Evolutionary conservation across 1,284 basidiomycete species (phyloP).

Genomic region (Ustilago cynodontis): DNA sequence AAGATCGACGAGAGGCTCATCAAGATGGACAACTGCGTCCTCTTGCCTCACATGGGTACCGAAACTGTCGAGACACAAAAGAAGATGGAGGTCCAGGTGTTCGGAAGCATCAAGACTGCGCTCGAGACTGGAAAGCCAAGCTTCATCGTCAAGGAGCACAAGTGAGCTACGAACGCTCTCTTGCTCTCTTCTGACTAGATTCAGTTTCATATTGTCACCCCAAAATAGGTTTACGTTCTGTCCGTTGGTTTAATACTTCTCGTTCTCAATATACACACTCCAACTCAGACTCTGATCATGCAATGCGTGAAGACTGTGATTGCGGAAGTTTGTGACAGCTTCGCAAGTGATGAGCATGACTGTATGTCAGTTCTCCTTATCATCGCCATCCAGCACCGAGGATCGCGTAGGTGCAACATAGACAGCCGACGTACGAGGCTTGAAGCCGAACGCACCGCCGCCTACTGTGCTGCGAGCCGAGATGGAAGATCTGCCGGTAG

Average conservation of each 20-base stretch:
- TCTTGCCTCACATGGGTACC: slow-evolving; percentile 54
- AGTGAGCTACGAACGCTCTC: no score
- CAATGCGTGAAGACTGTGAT: slow-evolving; percentile 1
- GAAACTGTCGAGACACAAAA: slow-evolving; percentile 56
- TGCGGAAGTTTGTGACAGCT: neutral
- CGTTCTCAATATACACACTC: slow-evolving; percentile 9
- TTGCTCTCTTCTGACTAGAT: neutral
- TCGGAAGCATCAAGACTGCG: slow-evolving; percentile 48
- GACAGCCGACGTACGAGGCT: slow-evolving; percentile 33
- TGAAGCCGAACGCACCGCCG: slow-evolving; percentile 35
- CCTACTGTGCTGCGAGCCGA: neutral
- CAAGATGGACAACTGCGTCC: slow-evolving; percentile 46
- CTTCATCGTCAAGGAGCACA: slow-evolving; percentile 56
- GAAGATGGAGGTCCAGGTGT: slow-evolving; percentile 56
- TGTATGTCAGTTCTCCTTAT: slow-evolving; percentile 32
- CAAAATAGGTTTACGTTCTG: slow-evolving; percentile 1
- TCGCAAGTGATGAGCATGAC: neutral
- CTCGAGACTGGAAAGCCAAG: slow-evolving; percentile 47
- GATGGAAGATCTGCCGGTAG: slow-evolving; percentile 7
- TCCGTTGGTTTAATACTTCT: slow-evolving; percentile 1
- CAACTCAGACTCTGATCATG: neutral
- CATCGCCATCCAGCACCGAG: slow-evolving; percentile 14
- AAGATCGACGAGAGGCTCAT: slow-evolving; percentile 45
- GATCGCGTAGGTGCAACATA: slow-evolving; percentile 12
- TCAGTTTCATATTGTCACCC: neutral